These are phyloP conservation scores for Fraxinus angustifolia DNA, from an alignment of 305 asterid species.

Conservation along the genomic window DNA sequence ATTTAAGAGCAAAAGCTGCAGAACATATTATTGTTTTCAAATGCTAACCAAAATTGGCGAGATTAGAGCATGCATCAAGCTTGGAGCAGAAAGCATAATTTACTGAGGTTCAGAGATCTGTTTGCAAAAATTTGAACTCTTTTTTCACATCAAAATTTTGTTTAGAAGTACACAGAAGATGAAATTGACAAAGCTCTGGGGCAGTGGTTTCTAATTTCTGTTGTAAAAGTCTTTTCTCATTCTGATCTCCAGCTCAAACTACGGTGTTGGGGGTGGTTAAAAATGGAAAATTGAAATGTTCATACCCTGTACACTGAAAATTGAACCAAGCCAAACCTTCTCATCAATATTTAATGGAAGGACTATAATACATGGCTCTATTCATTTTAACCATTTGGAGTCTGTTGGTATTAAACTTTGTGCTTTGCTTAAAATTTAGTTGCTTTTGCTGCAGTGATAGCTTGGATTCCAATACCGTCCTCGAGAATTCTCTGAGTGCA, in stretches of 20 bases:
- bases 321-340: neutral
- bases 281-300: neutral
- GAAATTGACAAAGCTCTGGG: neutral
- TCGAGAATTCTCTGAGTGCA: conserved; percentile 84
- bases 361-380: neutral
- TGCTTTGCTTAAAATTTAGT: conserved; percentile 16
- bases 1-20: conserved; percentile 1
- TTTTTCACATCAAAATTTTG: neutral
- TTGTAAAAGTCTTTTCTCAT: conserved; percentile 8
- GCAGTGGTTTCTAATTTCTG: neutral
- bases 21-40: neutral
- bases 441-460: conserved; percentile 58
- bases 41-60: neutral
- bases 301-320: conserved; percentile 2
- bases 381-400: conserved; percentile 8
- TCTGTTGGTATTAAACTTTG: conserved; percentile 5
- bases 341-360: neutral
- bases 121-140: neutral
- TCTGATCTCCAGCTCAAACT: neutral
- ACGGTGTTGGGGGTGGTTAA: neutral
- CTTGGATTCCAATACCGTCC: conserved; percentile 63
- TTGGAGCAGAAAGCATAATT: neutral
- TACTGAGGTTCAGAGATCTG: neutral
- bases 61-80: neutral
- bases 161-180: conserved; percentile 9